Base-by-base conservation (phyloP, 208 protist species). In the Crithidia bombi region DNA sequence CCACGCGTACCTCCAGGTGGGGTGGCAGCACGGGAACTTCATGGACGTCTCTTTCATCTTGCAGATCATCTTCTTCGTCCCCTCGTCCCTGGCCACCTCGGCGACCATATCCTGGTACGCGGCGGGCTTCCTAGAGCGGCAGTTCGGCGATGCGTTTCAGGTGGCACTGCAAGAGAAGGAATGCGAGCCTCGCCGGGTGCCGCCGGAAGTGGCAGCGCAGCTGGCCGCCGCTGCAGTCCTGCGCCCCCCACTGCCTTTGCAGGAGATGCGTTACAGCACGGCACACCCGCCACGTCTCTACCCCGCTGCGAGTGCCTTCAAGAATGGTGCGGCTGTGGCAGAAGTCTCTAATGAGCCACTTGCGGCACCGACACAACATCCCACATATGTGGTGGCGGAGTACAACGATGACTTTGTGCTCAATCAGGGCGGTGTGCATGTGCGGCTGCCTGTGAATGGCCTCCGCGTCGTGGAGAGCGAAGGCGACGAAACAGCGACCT, bases 21-120 rank as follows among this genome's bases (percentile, higher is more conserved):
- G 81, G 19, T 86, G 77, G 75, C 68, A 61, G 28, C 50, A 52
- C 4, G 78, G 65, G 28, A 79, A 69, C 38, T 54, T 66, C 41
- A 61, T 70, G 64, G 83, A 89, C 14, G 73, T 71, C 26, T 78
- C 68, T 33, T 86, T 87, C 57, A 62, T 89, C 47, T 38, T 82
- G 49, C 86, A 92, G 38, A 49, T 83, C 25, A 64, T 83, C 26
- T 81, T 83, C 46, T 82, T 83, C 36, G 44, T 85, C 32, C 49
- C 82, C 2, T 82, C 81, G 17, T 61, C 85, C 46, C 54, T 82
- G 32, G 50, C 57, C 3, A 83, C 68, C 17, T 88, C 73, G 58
- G 39, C 81, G 21, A 73, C 78, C 35, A 82, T 75, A 68, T 73
- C 75, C 26, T 92, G 83, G 83, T 64, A 81, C 39, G 44, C 67